These are phyloP conservation scores for Zalaria obscura DNA, from an alignment of 2,329 filamentous ascomycete species.

Conservation along the genomic window DNA sequence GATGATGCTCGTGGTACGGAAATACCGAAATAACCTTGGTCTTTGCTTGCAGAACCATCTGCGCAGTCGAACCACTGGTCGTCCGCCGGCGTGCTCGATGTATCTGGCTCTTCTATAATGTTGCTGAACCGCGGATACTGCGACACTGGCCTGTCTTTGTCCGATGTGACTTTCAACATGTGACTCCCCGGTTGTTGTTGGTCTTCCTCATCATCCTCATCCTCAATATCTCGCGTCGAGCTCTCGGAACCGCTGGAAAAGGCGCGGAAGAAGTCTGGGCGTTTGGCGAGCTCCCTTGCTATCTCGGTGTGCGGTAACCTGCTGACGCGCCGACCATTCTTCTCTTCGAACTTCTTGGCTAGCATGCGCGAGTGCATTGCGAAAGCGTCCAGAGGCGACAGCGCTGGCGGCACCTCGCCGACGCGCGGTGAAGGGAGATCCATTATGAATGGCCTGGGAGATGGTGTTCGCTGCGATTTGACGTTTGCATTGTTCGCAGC, in stretches of 20 bases:
- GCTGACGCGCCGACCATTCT: slow-evolving; percentile 66
- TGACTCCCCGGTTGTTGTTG: slow-evolving; percentile 7
- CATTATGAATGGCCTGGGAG: slow-evolving; percentile 14
- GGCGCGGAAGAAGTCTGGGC: slow-evolving; percentile 71
- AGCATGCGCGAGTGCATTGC: slow-evolving; percentile 81
- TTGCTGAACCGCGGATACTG: slow-evolving; percentile 18
- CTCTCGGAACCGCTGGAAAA: slow-evolving; percentile 44
- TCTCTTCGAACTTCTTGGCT: slow-evolving; percentile 74
- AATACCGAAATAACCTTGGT: slow-evolving; percentile 26
- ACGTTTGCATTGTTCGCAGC: slow-evolving; percentile 3
- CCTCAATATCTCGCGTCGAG: slow-evolving; percentile 19
- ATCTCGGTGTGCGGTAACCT: slow-evolving; percentile 71
- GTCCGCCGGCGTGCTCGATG: background rate
- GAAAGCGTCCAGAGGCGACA: slow-evolving; percentile 92
- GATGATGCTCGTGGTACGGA: slow-evolving; percentile 28
- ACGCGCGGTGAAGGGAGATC: slow-evolving; percentile 33
- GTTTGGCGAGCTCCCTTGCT: slow-evolving; percentile 63
- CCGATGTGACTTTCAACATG: background rate
- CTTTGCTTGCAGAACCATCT: slow-evolving; percentile 1
- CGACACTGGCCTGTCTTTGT: slow-evolving; percentile 18
- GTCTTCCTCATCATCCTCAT: slow-evolving; percentile 31
- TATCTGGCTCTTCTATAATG: slow-evolving; percentile 1
- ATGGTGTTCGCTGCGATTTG: slow-evolving; percentile 7
- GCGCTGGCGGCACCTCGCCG: slow-evolving; percentile 62
- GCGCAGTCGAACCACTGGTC: slow-evolving; percentile 1